Base-by-base conservation (phyloP, 1,284 basidiomycete species). In the Boletus hoseneyae region DNA sequence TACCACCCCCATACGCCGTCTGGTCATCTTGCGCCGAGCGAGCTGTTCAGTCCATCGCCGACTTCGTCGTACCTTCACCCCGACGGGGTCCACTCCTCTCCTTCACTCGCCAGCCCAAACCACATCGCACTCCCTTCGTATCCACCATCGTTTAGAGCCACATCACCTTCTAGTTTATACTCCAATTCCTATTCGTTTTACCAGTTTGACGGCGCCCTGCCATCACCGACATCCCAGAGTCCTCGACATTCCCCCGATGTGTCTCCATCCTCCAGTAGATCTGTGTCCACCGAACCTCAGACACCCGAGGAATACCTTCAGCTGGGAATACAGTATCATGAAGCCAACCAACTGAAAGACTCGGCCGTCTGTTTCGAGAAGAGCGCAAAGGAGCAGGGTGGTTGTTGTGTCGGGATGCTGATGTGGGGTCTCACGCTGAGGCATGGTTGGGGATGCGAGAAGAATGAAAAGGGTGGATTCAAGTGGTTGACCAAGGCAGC, bases 351-450 rank as follows among this genome's bases (percentile, higher is more conserved):
- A 38, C 73, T 95, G 1, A 67, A 70, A 32, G 85, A 91, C 52
- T 85, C 88, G 3, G 90, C 90, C 0, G 68, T 70, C 40, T 90
- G 77, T 66, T 95, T 96, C 66, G 89, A 94, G 71, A 79, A 80
- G 63, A 83, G 84, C 35, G 91, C 93, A 11, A 87, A 77, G 46
- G 71, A 82, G 48, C 71, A 77, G 34, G 91, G 90, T 3, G 93
- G 92, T 1, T 93, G 88, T 64, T 88, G 87, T 2, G 83, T 90
- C 2, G 93, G 93, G 12, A 94, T 94, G 91, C 73, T 94, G 54
- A 93, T 95, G 90, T 94, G 87, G 78, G 93, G 93, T 1, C 73
- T 95, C 43, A 76, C 90, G n/a, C 70, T 94, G 57, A 75, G 93
- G 44, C 90, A 94, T 67, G 93, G 91, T 1, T 96, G 93, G 93